Conservation (phyloP, 1,284 basidiomycete species). For the Ceratobasidium sp. region DNA sequence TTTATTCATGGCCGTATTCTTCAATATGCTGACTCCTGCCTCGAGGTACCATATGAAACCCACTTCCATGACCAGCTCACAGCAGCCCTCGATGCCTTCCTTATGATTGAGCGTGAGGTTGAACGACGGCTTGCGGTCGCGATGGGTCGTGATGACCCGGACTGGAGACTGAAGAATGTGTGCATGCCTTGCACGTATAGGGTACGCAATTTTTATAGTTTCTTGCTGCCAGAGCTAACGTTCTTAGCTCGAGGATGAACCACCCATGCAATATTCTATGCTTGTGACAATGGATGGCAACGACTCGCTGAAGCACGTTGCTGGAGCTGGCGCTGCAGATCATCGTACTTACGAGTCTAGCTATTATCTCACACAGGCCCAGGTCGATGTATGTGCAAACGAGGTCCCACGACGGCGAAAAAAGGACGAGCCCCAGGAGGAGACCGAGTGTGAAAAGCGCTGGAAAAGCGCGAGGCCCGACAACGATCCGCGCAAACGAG, state of each 20-base stretch:
- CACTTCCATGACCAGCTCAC: conserved; percentile 51
- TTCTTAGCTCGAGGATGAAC: conserved; percentile 52
- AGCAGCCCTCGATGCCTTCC: conserved; percentile 53
- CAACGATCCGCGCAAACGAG: conserved; percentile 51
- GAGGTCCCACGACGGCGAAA: conserved; percentile 50
- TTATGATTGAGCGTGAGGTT: conserved; percentile 48
- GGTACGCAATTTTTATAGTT: conserved; percentile 45
- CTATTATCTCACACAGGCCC: conserved; percentile 51
- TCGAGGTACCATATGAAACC: conserved; percentile 51
- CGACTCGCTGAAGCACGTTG: conserved; percentile 53
- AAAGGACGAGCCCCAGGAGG: background rate
- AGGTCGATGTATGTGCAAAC: conserved; percentile 53
- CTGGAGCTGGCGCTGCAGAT: conserved; percentile 48
- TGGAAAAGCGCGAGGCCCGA: conserved; percentile 55
- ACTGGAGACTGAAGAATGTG: conserved; percentile 52
- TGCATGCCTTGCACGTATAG: conserved; percentile 54
- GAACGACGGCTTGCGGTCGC: conserved; percentile 46
- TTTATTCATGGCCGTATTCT: background rate
- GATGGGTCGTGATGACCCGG: conserved; percentile 50
- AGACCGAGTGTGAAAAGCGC: conserved; percentile 48
- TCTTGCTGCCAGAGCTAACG: background rate
- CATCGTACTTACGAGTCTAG: conserved; percentile 51
- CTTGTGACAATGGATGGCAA: conserved; percentile 54
- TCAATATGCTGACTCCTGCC: background rate
- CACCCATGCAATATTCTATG: conserved; percentile 44